A percentile compares a stretch with the other conserved stretches of the same genome.
These are phyloP conservation scores for Vaccinium myrtillus DNA, from an alignment of 148 eudicot species.

Conservation along the genomic window DNA sequence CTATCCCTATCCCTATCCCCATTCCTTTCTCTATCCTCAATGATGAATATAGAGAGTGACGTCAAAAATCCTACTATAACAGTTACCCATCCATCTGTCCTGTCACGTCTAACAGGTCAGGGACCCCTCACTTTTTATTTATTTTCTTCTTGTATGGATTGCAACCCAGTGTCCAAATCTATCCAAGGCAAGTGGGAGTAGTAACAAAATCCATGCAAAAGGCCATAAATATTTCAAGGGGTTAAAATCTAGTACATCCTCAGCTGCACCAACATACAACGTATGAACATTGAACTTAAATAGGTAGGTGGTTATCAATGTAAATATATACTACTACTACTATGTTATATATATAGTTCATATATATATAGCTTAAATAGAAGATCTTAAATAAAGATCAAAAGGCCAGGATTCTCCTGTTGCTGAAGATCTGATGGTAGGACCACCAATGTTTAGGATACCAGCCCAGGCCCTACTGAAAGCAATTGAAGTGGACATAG, in stretches of 20 bases:
- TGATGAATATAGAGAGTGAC: neutral
- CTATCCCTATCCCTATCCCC: neutral
- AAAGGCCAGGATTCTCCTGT: conserved; percentile 35
- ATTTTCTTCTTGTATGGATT: too few relatives aligned
- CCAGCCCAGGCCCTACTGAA: neutral
- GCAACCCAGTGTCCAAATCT: neutral
- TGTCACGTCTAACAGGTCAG: conserved; percentile 2
- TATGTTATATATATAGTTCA: neutral
- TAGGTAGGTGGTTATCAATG: neutral
- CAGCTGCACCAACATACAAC: neutral
- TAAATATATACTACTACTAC: neutral
- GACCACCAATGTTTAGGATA: conserved; percentile 22
- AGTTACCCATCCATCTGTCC: neutral
- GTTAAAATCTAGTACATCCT: neutral
- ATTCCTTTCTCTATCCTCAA: neutral
- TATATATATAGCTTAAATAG: neutral
- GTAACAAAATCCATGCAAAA: neutral
- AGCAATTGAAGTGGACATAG: conserved; percentile 25
- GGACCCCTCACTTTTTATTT: neutral
- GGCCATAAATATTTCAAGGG: neutral
- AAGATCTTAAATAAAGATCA: neutral
- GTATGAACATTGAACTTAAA: neutral
- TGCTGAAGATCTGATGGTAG: conserved; percentile 15
- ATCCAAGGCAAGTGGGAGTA: neutral
- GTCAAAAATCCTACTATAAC: neutral